Conservation (phyloP, 306 rosid species). For the Pterocarpus santalinus region DNA sequence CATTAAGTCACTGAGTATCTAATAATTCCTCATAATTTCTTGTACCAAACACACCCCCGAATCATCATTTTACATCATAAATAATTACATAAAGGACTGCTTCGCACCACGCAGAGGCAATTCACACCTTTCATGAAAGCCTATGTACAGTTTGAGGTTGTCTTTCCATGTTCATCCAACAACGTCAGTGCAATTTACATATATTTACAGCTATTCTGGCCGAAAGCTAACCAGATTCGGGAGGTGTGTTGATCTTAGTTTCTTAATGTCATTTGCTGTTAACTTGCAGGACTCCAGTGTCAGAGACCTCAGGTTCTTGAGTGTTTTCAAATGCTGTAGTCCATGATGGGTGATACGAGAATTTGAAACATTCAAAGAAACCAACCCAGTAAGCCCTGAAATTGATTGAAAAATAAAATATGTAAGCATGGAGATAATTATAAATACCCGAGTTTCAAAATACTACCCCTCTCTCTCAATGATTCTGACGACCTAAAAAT, state of each 20-base stretch:
- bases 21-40: too few species aligned
- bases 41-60: not conserved
- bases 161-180: not conserved
- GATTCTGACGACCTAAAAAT: not conserved
- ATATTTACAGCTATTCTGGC: constrained; percentile 63
- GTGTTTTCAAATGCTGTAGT: constrained; percentile 76
- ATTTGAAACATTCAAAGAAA: constrained; percentile 80
- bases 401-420: constrained; percentile 40
- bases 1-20: too few species aligned
- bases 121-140: constrained; percentile 41
- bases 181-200: too few species aligned
- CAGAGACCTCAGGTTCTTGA: constrained; percentile 83
- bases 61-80: constrained; percentile 8
- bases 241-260: constrained; percentile 74
- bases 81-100: constrained; percentile 35
- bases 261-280: constrained; percentile 75
- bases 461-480: too few species aligned
- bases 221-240: constrained; percentile 89
- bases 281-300: constrained; percentile 91
- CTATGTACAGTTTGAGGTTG: constrained; percentile 46
- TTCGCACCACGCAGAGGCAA: constrained; percentile 45
- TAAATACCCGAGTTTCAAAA: not conserved
- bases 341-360: constrained; percentile 79
- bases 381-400: constrained; percentile 82
- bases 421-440: constrained; percentile 33